Evolutionary conservation across 108 stramenopile species (phyloP), one percentile per base, ranked within the genome.

Genomic region (Chaetoceros tenuissimus): DNA sequence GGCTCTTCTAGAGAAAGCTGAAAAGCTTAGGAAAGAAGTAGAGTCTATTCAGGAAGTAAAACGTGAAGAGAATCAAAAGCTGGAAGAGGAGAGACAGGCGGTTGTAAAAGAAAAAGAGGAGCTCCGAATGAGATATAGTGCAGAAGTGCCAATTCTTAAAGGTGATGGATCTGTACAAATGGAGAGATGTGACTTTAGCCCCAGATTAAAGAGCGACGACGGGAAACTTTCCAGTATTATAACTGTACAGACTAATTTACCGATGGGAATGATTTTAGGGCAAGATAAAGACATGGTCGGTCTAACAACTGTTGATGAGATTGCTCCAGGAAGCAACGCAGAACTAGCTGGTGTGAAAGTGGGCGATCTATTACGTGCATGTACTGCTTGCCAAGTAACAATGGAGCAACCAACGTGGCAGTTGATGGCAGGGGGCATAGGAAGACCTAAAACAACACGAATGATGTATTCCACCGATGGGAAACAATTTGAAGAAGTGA

Each of bases 341-440:
- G 71, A 46, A 30, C 19, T 13, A 21, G 82, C 79, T 24, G 84
- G 82, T 22, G 30, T 81, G 17, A 59, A 70, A 64, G 62, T 66
- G 24, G 85, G 85, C 25, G 88, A 90, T 46, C 47, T 86, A 23
- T 34, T 90, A 0, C 73, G 84, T 40, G 88, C 82, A 3, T 75
- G 73, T 25, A 90, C 88, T 17, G 85, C 84, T 0, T 84, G 82
- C 57, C 63, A 71, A 56, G 59, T 72, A 24, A 72, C 78, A 16
- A 86, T 90, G 84, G 80, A 73, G 46, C 67, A 67, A 25, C 84
- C 88, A 2, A 86, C 80, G 0, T 90, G 88, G 88, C 88, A 90
- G 54, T 40, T 81, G 24, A 64, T 90, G 46, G 84, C 79, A 8
- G 88, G 88, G 28, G 88, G 88, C 8, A 86, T 84, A 28, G 88